Conservation (phyloP, 371 early-diverging fungal species). For the Zychaea mexicana region DNA sequence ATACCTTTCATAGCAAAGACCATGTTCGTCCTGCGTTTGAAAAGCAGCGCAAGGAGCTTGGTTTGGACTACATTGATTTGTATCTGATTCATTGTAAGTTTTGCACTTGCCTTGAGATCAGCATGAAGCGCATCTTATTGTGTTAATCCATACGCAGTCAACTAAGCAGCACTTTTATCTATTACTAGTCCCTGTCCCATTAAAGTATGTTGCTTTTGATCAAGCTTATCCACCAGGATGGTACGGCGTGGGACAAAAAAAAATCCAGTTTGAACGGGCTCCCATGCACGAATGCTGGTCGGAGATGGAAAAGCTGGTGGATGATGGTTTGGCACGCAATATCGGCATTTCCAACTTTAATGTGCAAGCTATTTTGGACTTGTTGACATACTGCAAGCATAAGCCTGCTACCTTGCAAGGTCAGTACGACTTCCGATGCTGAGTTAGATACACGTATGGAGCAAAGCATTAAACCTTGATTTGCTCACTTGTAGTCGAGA, state of each 20-base stretch:
- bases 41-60: slow-evolving; percentile 56
- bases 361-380: slow-evolving; percentile 40
- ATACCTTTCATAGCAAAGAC: slow-evolving; percentile 50
- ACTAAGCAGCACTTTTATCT: background rate
- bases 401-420: slow-evolving; percentile 45
- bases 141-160: no score
- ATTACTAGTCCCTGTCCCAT: slow-evolving; percentile 38
- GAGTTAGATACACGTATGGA: background rate
- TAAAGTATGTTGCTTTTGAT: slow-evolving; percentile 32
- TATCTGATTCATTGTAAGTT: slow-evolving; percentile 57
- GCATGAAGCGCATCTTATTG: no score
- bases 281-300: slow-evolving; percentile 48
- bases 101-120: no score
- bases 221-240: slow-evolving; percentile 41
- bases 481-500: slow-evolving; percentile 51
- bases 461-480: background rate
- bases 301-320: slow-evolving; percentile 45
- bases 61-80: slow-evolving; percentile 72
- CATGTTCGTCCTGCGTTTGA: slow-evolving; percentile 46
- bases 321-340: slow-evolving; percentile 37
- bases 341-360: slow-evolving; percentile 69
- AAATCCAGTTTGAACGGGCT: slow-evolving; percentile 32
- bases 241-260: slow-evolving; percentile 25
- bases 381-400: slow-evolving; percentile 42
- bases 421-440: no score